These are phyloP conservation scores for Alternaria arborescens DNA, from an alignment of 2,329 filamentous ascomycete species.

Conservation along the genomic window DNA sequence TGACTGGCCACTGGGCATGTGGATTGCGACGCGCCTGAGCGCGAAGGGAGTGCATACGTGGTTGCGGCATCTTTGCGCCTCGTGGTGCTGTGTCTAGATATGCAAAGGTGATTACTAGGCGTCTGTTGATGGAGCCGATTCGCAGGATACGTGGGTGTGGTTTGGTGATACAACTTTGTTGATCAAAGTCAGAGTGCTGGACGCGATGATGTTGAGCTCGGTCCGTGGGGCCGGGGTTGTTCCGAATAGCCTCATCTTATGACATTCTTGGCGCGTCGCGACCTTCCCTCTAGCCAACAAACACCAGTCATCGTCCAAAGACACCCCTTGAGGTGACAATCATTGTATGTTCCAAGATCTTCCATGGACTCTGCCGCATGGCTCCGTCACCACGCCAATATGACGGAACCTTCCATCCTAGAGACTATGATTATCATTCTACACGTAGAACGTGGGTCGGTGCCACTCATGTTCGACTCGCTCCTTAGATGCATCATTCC, in stretches of 20 bases:
- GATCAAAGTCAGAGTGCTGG: slow-evolving; percentile 9
- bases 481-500: too few species aligned
- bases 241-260: slow-evolving; percentile 21
- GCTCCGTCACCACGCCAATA: too few species aligned
- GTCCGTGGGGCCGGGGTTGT: slow-evolving; percentile 23
- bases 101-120: background rate
- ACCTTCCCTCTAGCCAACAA: background rate
- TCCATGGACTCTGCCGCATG: too few species aligned
- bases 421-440: too few species aligned
- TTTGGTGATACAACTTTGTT: slow-evolving; percentile 11
- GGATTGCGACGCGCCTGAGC: slow-evolving; percentile 10
- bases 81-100: background rate
- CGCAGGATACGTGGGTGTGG: background rate
- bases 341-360: too few species aligned
- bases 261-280: background rate
- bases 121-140: background rate
- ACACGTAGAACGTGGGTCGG: too few species aligned
- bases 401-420: too few species aligned
- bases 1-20: background rate
- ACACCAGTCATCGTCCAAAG: background rate
- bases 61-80: slow-evolving; percentile 32
- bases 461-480: too few species aligned
- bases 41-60: slow-evolving; percentile 21
- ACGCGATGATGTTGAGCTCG: slow-evolving; percentile 25
- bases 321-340: too few species aligned